Conservation (phyloP, 768 basidiomycete genomes). For the Boletus reticulatus region DNA sequence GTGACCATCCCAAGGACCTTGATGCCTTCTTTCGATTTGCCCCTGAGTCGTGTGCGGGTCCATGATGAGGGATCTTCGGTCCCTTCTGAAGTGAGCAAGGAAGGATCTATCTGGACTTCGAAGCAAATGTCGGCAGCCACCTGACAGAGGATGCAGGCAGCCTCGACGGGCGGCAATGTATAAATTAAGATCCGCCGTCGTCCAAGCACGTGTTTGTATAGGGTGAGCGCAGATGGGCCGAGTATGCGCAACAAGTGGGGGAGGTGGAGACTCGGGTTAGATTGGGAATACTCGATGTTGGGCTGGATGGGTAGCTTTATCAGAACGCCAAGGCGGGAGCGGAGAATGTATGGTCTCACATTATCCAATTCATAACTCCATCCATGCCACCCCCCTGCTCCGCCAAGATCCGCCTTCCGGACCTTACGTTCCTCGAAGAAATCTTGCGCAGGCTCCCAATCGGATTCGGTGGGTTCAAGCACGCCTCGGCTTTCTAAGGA, state of each 20-base stretch:
- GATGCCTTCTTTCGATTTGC: conserved; percentile 49
- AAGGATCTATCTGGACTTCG: conserved; percentile 38
- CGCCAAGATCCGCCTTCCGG: conserved; percentile 47
- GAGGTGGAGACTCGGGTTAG: conserved; percentile 65
- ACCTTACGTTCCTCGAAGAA: conserved; percentile 69
- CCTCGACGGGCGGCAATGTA: conserved; percentile 76
- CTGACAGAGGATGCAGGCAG: conserved; percentile 67
- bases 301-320: conserved; percentile 21
- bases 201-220: conserved; percentile 78
- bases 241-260: conserved; percentile 74
- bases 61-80: conserved; percentile 29
- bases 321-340: neutral
- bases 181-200: conserved; percentile 77
- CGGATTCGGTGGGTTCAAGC: conserved; percentile 49
- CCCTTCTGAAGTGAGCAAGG: conserved; percentile 19
- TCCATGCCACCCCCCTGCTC: conserved; percentile 60
- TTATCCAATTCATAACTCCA: conserved; percentile 68
- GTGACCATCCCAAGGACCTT: conserved; percentile 80
- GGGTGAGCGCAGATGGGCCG: conserved; percentile 72
- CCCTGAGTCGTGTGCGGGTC: conserved; percentile 32
- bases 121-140: conserved; percentile 64
- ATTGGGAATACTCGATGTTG: conserved; percentile 20
- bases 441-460: conserved; percentile 59
- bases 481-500: conserved; percentile 45
- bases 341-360: conserved; percentile 30